Conservation (phyloP, 345 rosid genomes). For the Tarenaya hassleriana region DNA sequence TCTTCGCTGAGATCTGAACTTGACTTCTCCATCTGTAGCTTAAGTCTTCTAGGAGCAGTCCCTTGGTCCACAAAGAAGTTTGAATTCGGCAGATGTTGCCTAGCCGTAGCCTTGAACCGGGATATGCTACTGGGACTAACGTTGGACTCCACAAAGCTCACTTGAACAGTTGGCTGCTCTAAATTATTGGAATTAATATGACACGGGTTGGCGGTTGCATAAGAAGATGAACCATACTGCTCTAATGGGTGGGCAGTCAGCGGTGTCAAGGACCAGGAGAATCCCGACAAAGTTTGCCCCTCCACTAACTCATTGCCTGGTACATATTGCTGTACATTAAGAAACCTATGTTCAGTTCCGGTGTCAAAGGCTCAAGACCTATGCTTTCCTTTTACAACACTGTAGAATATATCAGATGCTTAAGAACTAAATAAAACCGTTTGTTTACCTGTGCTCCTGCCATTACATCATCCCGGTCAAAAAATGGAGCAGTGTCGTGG, state of each 20-base stretch:
- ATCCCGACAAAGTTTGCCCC: conserved; percentile 32
- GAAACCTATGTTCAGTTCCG: conserved; percentile 17
- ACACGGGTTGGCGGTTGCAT: conserved; percentile 34
- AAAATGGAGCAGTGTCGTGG: conserved; percentile 16
- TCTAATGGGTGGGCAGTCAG: conserved; percentile 21
- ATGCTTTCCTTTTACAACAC: not conserved
- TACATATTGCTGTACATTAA: conserved; percentile 22
- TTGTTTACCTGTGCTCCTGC: conserved; percentile 37
- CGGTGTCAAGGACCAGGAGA: conserved; percentile 22
- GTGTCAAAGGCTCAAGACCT: not conserved
- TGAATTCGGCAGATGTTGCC: conserved; percentile 30
- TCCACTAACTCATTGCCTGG: conserved; percentile 30
- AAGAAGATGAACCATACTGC: conserved; percentile 34
- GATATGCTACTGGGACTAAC: conserved; percentile 30
- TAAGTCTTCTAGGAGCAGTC: conserved; percentile 61
- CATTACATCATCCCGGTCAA: conserved; percentile 26
- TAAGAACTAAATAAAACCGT: not conserved
- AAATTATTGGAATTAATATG: conserved; percentile 24
- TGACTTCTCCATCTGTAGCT: conserved; percentile 26
- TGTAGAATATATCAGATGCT: conserved; percentile 1
- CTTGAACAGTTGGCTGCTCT: conserved; percentile 30
- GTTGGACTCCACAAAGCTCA: conserved; percentile 26
- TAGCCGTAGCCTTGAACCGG: conserved; percentile 42
- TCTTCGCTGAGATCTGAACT: conserved; percentile 16
- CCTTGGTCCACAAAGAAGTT: conserved; percentile 40